Evolutionary conservation across 164 flowering plant species (phyloP).

Genomic region (Macadamia integrifolia): DNA sequence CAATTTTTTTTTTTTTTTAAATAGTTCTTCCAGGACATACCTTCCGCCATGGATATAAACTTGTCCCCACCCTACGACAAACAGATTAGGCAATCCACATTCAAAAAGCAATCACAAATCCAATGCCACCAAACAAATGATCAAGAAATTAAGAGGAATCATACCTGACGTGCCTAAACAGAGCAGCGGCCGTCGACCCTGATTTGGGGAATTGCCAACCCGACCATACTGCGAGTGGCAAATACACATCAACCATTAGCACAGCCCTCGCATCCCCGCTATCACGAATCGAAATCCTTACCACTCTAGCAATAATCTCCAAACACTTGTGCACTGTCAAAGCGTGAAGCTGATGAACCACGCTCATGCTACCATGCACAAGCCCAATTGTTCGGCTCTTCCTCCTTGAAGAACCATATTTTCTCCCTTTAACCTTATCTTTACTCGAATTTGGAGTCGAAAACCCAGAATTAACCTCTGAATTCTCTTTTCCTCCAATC

Average conservation of each 20-base stretch:
- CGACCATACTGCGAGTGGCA: constrained; percentile 56
- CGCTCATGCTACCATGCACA: constrained; percentile 48
- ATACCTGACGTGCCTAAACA: constrained; percentile 79
- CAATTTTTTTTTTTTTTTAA: too few relatives aligned
- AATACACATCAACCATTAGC: constrained; percentile 69
- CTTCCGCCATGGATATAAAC: too few relatives aligned
- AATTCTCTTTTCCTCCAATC: constrained; percentile 3
- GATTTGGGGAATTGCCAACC: constrained; percentile 88
- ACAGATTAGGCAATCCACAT: not conserved
- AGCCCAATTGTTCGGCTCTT: constrained; percentile 37
- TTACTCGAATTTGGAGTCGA: constrained; percentile 3
- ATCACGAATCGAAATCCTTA: constrained; percentile 22
- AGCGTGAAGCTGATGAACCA: constrained; percentile 49
- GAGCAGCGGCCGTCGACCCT: constrained; percentile 46
- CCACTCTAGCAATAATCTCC: constrained; percentile 42
- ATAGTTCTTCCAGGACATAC: too few relatives aligned
- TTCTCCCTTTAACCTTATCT: constrained; percentile 6
- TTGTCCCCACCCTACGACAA: not conserved
- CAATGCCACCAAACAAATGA: not conserved
- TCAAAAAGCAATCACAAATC: not conserved
- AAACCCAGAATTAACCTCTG: not conserved
- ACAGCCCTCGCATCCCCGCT: constrained; percentile 42
- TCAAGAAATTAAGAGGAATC: not conserved
- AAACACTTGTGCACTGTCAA: constrained; percentile 51
- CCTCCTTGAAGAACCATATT: constrained; percentile 21